Conservation (phyloP, 768 basidiomycete genomes). For the Boletus pseudo-olivaceus region DNA sequence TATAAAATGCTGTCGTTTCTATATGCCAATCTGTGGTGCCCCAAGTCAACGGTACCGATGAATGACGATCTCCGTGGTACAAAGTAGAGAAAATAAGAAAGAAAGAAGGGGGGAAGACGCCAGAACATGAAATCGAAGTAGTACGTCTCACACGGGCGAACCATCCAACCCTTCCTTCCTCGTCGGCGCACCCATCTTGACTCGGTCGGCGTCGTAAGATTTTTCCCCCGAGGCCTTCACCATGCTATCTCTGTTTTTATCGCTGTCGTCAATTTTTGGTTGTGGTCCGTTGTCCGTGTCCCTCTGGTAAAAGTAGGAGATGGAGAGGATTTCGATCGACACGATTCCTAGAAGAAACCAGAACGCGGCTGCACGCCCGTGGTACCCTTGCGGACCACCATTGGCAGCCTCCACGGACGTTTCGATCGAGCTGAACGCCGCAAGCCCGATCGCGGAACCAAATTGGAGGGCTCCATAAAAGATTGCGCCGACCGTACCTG, state of each 20-base stretch:
- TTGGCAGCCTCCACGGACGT: slow-evolving; percentile 37
- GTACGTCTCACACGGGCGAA: neutral
- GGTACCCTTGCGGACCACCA: slow-evolving; percentile 32
- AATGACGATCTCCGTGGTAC: neutral
- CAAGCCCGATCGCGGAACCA: slow-evolving; percentile 49
- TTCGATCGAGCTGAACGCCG: slow-evolving; percentile 49
- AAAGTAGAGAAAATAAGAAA: neutral
- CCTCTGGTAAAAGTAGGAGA: slow-evolving; percentile 35
- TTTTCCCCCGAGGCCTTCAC: neutral
- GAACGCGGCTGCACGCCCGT: slow-evolving; percentile 44
- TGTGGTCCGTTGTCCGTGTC: slow-evolving; percentile 9
- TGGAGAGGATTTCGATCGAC: slow-evolving; percentile 28
- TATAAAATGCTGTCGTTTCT: neutral
- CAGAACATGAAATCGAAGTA: neutral
- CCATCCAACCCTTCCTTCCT: neutral
- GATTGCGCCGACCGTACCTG: slow-evolving; percentile 54
- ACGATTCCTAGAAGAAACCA: slow-evolving; percentile 43
- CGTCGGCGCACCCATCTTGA: no score
- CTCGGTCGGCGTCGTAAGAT: neutral
- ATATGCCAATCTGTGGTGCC: neutral
- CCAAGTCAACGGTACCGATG: neutral
- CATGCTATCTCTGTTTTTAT: neutral
- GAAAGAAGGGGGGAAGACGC: neutral
- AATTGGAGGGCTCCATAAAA: slow-evolving; percentile 53
- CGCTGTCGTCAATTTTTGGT: neutral